Evolutionary conservation across 1,284 basidiomycete genomes (phyloP), one percentile per base, ranked within the genome.

Genomic region (Schizopora paradoxa): DNA sequence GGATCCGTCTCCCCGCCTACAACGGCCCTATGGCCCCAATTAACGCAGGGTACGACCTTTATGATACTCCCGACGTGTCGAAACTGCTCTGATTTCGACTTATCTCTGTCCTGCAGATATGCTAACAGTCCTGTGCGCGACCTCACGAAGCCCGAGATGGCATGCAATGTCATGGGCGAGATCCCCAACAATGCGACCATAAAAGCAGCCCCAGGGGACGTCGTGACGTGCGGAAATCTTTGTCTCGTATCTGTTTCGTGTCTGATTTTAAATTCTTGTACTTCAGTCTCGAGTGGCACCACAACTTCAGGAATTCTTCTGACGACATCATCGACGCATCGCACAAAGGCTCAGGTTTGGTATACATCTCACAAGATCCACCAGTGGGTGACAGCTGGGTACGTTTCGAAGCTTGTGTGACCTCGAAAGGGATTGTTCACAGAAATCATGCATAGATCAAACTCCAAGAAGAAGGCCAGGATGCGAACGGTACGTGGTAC

Each of bases 311-410:
- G 6, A 21, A 11, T 27, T 36, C 14, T 11, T 19, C 33, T 16
- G 34, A 48, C 31, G 50, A 51, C 28, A 51, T 51, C 38, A 39
- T 51, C 10, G 50, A 48, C 41, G 28, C 36, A 4, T 42, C 41
- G 28, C 51, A 53, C 42, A 37, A 44, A 23, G 51, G 51, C n/a
- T 43, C 51, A 4, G 48, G 43, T 18, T 13, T 39, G 41, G 51
- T 51, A 6, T 53, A 51, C 35, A 25, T 53, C 13, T 49, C 51
- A 5, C 48, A 48, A 6, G 31, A 44, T 28, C 37, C 37, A 4
- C 37, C 37, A 10, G 18, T 21, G 19, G 23, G 18, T 14, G 37
- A 40, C 26, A 21, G 18, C 10, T 40, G 37, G 37, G n/a, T n/a
- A n/a, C n/a, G 28, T 31, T 31, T 10, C 10, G 8, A 31, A 10